These are phyloP conservation scores for Prunus yedoensis DNA, from an alignment of 331 rosid genomes.

Conservation along the genomic window DNA sequence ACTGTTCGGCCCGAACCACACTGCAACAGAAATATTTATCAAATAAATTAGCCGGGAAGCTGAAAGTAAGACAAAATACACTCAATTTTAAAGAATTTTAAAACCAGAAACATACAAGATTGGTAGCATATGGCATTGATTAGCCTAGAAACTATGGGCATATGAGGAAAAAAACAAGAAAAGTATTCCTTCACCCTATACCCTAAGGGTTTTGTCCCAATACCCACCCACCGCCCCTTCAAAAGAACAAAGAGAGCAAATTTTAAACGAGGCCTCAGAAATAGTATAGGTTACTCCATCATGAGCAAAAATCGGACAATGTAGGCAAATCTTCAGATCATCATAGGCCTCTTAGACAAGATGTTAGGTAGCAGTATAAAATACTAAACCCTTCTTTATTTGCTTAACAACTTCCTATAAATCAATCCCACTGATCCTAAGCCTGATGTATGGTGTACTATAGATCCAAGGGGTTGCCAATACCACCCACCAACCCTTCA, in stretches of 20 bases:
- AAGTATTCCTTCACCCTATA: not conserved
- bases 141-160: not conserved
- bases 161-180: not conserved
- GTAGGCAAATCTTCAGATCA: constrained; percentile 24
- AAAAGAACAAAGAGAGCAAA: not conserved
- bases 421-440: not conserved
- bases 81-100: not conserved
- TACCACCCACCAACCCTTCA: not conserved
- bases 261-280: constrained; percentile 33
- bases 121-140: not conserved
- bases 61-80: not conserved
- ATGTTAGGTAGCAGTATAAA: not conserved
- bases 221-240: not conserved
- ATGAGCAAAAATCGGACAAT: constrained; percentile 23
- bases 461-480: not conserved
- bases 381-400: not conserved
- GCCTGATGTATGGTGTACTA: no score
- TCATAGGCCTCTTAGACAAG: constrained; percentile 23
- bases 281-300: constrained; percentile 16
- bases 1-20: constrained; percentile 93
- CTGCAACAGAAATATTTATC: constrained; percentile 34
- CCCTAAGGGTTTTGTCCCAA: not conserved
- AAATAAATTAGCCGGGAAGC: not conserved
- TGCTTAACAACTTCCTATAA: not conserved
- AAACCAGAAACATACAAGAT: not conserved